These are phyloP conservation scores for Globisporangium irregulare DNA, from an alignment of 352 stramenopile genomes.

Conservation along the genomic window DNA sequence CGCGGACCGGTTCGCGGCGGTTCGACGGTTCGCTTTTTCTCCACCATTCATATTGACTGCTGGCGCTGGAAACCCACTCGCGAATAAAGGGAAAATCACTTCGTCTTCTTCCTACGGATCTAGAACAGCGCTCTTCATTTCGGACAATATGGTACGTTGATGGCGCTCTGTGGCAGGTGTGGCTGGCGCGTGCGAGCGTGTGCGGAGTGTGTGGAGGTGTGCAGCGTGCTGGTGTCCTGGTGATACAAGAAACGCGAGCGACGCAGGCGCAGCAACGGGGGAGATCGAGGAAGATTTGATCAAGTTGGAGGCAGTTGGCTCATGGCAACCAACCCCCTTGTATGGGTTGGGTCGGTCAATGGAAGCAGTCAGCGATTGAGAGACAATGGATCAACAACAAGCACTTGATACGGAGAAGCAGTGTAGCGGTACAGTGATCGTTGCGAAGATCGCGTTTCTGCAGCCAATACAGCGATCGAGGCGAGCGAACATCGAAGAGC, in stretches of 20 bases:
- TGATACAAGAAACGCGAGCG: neutral
- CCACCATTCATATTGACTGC: constrained; percentile 51
- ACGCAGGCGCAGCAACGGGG: neutral
- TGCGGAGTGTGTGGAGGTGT: neutral
- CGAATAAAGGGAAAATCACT: constrained; percentile 53
- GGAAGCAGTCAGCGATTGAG: neutral
- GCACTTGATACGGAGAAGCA: neutral
- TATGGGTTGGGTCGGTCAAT: neutral
- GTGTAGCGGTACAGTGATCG: neutral
- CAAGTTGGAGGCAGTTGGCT: neutral
- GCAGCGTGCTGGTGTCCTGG: neutral
- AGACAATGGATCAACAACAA: neutral
- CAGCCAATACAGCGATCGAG: neutral
- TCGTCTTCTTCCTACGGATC: constrained; percentile 87
- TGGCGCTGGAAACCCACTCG: constrained; percentile 11
- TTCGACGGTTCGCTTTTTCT: constrained; percentile 25
- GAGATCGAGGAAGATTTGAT: constrained; percentile 1
- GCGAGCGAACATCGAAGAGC: neutral
- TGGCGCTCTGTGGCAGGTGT: constrained; percentile 2
- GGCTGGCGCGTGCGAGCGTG: neutral
- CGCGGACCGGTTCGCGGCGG: constrained; percentile 11
- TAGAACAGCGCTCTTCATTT: constrained; percentile 47
- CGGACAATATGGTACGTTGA: constrained; percentile 69
- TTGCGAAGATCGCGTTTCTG: neutral
- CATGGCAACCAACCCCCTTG: neutral